phyloP scores from a whole-genome alignment of 768 basidiomycete genomes.

The Kwoniella pini region DNA sequence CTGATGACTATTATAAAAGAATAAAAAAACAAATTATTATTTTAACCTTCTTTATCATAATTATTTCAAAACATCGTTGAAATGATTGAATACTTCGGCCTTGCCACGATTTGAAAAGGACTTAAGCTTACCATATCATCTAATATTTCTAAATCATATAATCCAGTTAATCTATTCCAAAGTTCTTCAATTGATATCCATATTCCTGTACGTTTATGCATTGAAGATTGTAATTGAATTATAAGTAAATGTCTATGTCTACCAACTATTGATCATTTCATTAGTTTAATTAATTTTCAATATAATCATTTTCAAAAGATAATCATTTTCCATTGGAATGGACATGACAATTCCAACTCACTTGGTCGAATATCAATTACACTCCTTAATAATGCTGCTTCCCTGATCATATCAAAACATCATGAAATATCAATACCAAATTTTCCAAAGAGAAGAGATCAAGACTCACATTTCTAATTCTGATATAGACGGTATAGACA shows the following conservation, averaged over 20 bases:
- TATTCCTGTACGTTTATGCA: slow-evolving; percentile 36
- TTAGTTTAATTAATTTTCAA: too few species aligned
- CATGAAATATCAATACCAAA: too few species aligned
- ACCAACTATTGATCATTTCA: slow-evolving; percentile 48
- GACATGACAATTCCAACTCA: slow-evolving; percentile 2
- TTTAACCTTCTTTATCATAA: not conserved
- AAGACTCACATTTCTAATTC: slow-evolving; percentile 22
- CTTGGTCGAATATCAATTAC: slow-evolving; percentile 21
- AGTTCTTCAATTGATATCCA: slow-evolving; percentile 32
- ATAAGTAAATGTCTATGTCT: slow-evolving; percentile 41
- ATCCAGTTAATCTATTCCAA: slow-evolving; percentile 37
- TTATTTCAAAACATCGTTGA: not conserved
- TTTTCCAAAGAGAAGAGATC: too few species aligned
- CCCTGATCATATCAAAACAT: slow-evolving; percentile 4
- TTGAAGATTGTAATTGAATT: slow-evolving; percentile 38
- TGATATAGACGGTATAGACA: slow-evolving; percentile 15
- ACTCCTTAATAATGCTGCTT: slow-evolving; percentile 16
- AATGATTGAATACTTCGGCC: not conserved
- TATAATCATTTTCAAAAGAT: too few species aligned
- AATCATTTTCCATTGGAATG: too few species aligned
- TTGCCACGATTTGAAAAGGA: not conserved
- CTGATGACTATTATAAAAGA: not conserved
- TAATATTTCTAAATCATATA: slow-evolving; percentile 43
- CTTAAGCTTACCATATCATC: slow-evolving; percentile 40
- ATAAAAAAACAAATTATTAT: not conserved